Conservation (phyloP, 345 rosid genomes). For the Orychophragmus violaceus region DNA sequence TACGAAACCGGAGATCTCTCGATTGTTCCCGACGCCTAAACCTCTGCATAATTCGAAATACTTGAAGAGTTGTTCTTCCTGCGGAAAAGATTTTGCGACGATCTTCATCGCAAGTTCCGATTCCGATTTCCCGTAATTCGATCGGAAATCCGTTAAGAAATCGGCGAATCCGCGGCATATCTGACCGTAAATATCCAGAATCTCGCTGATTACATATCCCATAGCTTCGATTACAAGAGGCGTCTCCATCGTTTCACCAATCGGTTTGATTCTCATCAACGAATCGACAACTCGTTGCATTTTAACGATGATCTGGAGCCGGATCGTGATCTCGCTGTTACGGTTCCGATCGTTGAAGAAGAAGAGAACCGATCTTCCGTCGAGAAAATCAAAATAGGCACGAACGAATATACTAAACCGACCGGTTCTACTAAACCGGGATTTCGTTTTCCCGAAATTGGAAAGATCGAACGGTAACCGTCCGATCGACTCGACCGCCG, state of each 20-base stretch:
- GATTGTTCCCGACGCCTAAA: slow-evolving; percentile 40
- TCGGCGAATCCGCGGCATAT: slow-evolving; percentile 37
- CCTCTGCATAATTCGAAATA: slow-evolving; percentile 46
- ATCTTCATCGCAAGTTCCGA: slow-evolving; percentile 38
- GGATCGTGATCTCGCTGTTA: neutral
- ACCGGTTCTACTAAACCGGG: slow-evolving; percentile 27
- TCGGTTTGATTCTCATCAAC: slow-evolving; percentile 55
- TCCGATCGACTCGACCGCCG: slow-evolving; percentile 26
- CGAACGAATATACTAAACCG: slow-evolving; percentile 57
- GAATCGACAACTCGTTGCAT: slow-evolving; percentile 44
- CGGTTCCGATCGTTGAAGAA: neutral
- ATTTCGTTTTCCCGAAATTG: slow-evolving; percentile 38
- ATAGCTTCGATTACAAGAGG: slow-evolving; percentile 54
- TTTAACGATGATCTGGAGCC: slow-evolving; percentile 34
- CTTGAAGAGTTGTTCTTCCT: slow-evolving; percentile 36
- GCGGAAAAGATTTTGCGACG: slow-evolving; percentile 41
- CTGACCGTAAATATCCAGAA: slow-evolving; percentile 41
- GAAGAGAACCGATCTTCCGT: slow-evolving; percentile 39
- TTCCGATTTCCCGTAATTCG: slow-evolving; percentile 32
- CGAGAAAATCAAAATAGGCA: slow-evolving; percentile 53
- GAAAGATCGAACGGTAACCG: slow-evolving; percentile 69
- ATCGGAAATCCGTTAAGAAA: slow-evolving; percentile 26
- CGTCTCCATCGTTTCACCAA: slow-evolving; percentile 33
- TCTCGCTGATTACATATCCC: slow-evolving; percentile 54
- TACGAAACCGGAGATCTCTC: slow-evolving; percentile 33